Evolutionary conservation across 192 early-diverging fungal species (phyloP), one percentile per base, ranked within the genome.

Genomic region (Dissophora ornata): DNA sequence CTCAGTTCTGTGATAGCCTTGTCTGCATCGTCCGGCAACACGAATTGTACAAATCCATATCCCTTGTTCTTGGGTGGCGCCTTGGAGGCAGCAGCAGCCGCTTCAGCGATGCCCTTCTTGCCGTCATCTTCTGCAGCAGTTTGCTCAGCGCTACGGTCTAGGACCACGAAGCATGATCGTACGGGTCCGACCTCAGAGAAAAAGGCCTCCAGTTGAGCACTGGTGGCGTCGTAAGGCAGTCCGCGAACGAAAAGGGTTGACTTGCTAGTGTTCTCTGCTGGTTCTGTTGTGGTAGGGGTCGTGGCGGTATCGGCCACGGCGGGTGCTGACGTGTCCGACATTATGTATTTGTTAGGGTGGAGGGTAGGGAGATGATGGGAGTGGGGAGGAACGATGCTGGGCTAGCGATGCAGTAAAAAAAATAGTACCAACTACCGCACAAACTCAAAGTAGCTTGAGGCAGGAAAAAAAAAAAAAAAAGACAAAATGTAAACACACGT

Each of bases 41-140:
- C 92, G 70, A 89, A 98, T 66, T 94, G 90, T 6, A 98, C 96
- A 80, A 93, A 98, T 18, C 97, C 97, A 81, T 88, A 97, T 8
- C 97, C 97, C 45, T 88, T 91, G 79, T 95, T 95, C 57, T 80
- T 79, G 19, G 48, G 49, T 18, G 62, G 42, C 0, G 56, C 41
- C 67, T 70, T 61, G n/a, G 62, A 25, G 26, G 54, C 46, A n/a
- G 53, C 53, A 11, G 62, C 51, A 9, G 63, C 44, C 40, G 66
- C 56, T 1, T 25, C 34, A 36, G 69, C 59, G 16, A 34, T 71
- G 10, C 64, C 60, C n/a, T 28, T n/a, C 57, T 64, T 63, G 46
- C 41, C 70, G 11, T 28, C 57, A 18, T 26, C 41, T 16, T 70
- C 57, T 10, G 62, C 52, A n/a, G 60, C 66, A 12, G 57, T 44